These are phyloP conservation scores for Thuidium tamariscinum DNA, from an alignment of 225 moss, liverwort and hornwort species.

Conservation along the genomic window DNA sequence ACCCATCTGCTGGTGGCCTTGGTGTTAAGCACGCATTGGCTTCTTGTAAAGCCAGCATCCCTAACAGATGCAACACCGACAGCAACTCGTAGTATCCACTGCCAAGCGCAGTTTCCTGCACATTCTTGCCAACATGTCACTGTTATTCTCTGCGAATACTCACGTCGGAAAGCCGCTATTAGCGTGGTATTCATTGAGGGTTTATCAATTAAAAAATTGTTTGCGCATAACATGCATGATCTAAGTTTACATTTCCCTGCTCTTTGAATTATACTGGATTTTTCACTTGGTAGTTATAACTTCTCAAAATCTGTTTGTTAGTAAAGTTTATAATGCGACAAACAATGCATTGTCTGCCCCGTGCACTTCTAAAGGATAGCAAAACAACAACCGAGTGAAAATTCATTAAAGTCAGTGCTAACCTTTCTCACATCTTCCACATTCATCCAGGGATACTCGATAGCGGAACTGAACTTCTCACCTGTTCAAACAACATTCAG, in stretches of 20 bases:
- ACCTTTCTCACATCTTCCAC: slow-evolving; percentile 35
- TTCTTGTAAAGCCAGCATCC: slow-evolving; percentile 35
- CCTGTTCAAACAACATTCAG: neutral
- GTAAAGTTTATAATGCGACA: neutral
- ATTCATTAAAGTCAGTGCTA: neutral
- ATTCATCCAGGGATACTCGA: slow-evolving; percentile 39
- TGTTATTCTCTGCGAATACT: too few species aligned
- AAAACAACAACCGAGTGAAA: neutral
- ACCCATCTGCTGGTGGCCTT: slow-evolving; percentile 3
- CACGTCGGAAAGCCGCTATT: neutral
- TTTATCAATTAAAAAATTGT: too few species aligned
- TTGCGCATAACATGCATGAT: neutral
- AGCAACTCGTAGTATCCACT: slow-evolving; percentile 41
- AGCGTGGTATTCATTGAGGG: neutral
- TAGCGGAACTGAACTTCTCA: slow-evolving; percentile 16
- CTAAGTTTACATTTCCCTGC: neutral
- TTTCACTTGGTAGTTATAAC: neutral
- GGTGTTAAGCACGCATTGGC: slow-evolving; percentile 26
- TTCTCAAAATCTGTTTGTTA: neutral
- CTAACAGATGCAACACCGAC: slow-evolving; percentile 35
- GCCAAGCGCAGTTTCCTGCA: slow-evolving; percentile 20
- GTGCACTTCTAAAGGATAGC: neutral
- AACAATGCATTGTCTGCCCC: neutral
- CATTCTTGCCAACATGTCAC: neutral
- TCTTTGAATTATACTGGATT: neutral